These are phyloP conservation scores for Kurtzmaniella fragi DNA, from an alignment of 805 yeast species.

Conservation along the genomic window DNA sequence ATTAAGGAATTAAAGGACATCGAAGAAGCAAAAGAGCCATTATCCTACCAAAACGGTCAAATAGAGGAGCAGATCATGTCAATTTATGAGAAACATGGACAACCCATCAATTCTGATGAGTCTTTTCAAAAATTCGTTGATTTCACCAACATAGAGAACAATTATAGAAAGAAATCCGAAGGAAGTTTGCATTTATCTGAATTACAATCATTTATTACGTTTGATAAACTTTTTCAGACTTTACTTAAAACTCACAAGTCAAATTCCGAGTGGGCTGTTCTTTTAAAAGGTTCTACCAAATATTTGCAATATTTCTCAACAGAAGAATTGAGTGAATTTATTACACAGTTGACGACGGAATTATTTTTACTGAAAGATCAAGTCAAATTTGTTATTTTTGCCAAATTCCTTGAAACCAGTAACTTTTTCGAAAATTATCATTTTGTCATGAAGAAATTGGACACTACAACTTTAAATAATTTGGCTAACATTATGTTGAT, in stretches of 20 bases:
- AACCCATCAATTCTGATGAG: constrained; percentile 4
- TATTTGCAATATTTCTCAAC: not conserved
- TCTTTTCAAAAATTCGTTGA: constrained; percentile 9
- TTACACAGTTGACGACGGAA: too few species aligned
- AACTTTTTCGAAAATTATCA: constrained; percentile 10
- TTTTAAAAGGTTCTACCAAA: not conserved
- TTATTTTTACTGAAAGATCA: not conserved
- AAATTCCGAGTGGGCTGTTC: not conserved
- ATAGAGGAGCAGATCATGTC: not conserved
- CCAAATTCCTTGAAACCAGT: constrained; percentile 6
- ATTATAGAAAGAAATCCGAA: constrained; percentile 9
- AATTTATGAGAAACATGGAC: not conserved
- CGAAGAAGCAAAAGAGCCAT: constrained; percentile 6
- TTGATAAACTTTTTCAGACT: constrained; percentile 1
- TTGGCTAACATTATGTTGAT: constrained; percentile 16
- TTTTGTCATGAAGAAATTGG: constrained; percentile 9
- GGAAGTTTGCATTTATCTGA: constrained; percentile 10
- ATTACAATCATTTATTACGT: constrained; percentile 6
- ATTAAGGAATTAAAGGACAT: constrained; percentile 13
- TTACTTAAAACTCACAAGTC: not conserved
- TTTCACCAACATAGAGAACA: constrained; percentile 11
- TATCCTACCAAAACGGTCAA: constrained; percentile 9
- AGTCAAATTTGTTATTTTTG: constrained; percentile 8
- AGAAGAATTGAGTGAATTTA: not conserved
- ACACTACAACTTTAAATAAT: constrained; percentile 16